These are phyloP conservation scores for Jaenimonas drosophilae DNA, from an alignment of 208 protist genomes.

Conservation along the genomic window DNA sequence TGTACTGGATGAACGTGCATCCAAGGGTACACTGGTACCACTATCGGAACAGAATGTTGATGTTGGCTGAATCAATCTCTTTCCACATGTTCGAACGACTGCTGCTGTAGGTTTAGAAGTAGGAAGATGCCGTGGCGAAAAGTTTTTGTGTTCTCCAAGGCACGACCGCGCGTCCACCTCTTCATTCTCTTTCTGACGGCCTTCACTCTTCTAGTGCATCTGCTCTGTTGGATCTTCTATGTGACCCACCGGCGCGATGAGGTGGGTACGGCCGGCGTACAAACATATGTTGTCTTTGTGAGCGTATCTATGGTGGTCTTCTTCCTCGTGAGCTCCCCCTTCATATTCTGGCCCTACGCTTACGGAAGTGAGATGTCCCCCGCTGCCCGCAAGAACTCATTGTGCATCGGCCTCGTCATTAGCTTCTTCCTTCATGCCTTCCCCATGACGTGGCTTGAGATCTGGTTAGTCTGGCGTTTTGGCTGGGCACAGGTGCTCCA, in stretches of 20 bases:
- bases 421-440: constrained; percentile 66
- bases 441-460: constrained; percentile 61
- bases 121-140: too few species aligned
- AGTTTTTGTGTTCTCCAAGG: too few species aligned
- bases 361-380: constrained; percentile 61
- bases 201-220: constrained; percentile 38
- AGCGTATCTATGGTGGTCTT: constrained; percentile 37
- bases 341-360: constrained; percentile 71
- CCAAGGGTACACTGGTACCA: too few species aligned
- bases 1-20: too few species aligned
- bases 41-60: too few species aligned
- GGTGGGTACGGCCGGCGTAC: constrained; percentile 13
- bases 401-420: constrained; percentile 31
- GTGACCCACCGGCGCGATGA: constrained; percentile 5
- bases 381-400: constrained; percentile 30
- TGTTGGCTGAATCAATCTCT: too few species aligned
- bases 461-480: constrained; percentile 50
- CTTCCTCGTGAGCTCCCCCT: constrained; percentile 23
- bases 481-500: constrained; percentile 51
- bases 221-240: constrained; percentile 53
- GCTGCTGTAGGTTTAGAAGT: too few species aligned
- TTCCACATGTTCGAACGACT: too few species aligned
- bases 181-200: constrained; percentile 48
- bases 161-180: constrained; percentile 33
- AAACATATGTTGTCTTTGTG: constrained; percentile 51